Percentiles rank a stretch among this genome's conserved stretches.
These are phyloP conservation scores for Teratosphaeria epicoccoides DNA, from an alignment of 2,329 filamentous ascomycete species.

Conservation along the genomic window DNA sequence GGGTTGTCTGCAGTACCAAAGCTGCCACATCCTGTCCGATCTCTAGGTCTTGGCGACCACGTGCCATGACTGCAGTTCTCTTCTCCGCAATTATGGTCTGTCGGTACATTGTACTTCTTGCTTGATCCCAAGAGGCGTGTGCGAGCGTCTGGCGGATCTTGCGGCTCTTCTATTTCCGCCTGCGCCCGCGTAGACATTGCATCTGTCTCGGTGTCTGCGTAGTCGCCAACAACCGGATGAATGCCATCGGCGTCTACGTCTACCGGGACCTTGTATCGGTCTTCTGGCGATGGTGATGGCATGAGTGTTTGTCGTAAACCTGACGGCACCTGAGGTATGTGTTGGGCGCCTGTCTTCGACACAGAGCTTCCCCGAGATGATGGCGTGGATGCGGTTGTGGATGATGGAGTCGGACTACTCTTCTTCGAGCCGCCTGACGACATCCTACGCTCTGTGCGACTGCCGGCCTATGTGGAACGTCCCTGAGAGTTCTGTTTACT, in stretches of 20 bases:
- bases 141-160: conserved; percentile 26
- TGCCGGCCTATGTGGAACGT: background rate
- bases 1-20: conserved; percentile 19
- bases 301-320: conserved; percentile 32
- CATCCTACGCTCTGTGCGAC: background rate
- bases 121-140: conserved; percentile 30
- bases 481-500: background rate
- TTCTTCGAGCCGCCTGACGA: background rate
- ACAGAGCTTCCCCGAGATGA: background rate
- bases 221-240: conserved; percentile 21
- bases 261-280: conserved; percentile 10
- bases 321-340: conserved; percentile 22
- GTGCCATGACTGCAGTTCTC: conserved; percentile 58
- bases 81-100: conserved; percentile 5
- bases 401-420: background rate
- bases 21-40: conserved; percentile 41
- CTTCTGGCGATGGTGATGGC: conserved; percentile 35
- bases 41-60: conserved; percentile 57
- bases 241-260: conserved; percentile 21
- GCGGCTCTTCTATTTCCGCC: conserved; percentile 14
- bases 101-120: conserved; percentile 12
- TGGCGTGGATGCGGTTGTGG: background rate
- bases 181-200: conserved; percentile 13
- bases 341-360: conserved; percentile 8
- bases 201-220: conserved; percentile 18